phyloP scores from a whole-genome alignment of 2,329 filamentous ascomycete species.

The Neodidymelliopsis sp. region DNA sequence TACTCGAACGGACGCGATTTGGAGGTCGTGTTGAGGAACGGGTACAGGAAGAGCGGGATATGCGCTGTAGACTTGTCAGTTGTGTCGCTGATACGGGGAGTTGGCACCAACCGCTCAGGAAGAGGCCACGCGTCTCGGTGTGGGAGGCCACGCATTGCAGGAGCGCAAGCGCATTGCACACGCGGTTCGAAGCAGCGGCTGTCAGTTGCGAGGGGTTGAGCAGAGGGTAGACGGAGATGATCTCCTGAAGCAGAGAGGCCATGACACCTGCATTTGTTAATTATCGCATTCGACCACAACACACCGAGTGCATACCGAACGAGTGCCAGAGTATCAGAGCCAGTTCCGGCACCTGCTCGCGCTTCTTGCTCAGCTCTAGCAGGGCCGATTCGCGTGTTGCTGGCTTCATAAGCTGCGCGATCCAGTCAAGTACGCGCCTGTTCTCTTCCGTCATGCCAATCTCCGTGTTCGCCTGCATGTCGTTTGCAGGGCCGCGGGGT shows the following conservation, averaged over 20 bases:
- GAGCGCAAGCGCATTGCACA: constrained; percentile 95
- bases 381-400: constrained; percentile 87
- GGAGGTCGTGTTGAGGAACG: constrained; percentile 97
- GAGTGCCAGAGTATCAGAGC: constrained; percentile 98
- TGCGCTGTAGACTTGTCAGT: constrained; percentile 69
- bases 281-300: neutral
- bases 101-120: constrained; percentile 76
- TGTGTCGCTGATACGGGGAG: neutral
- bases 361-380: constrained; percentile 96
- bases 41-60: constrained; percentile 96
- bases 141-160: constrained; percentile 97
- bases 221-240: constrained; percentile 97
- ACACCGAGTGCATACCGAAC: constrained; percentile 83
- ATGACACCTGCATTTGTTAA: constrained; percentile 76
- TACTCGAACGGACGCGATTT: constrained; percentile 99
- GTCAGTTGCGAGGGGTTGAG: constrained; percentile 97
- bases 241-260: constrained; percentile 96
- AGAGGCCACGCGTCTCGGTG: constrained; percentile 92
- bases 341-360: constrained; percentile 95
- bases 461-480: constrained; percentile 47
- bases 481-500: constrained; percentile 49
- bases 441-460: constrained; percentile 83
- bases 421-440: constrained; percentile 88
- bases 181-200: constrained; percentile 94
- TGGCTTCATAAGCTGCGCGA: constrained; percentile 88